phyloP scores from a whole-genome alignment of 805 yeast species.

The Ogataea nakhonphanomensis region DNA sequence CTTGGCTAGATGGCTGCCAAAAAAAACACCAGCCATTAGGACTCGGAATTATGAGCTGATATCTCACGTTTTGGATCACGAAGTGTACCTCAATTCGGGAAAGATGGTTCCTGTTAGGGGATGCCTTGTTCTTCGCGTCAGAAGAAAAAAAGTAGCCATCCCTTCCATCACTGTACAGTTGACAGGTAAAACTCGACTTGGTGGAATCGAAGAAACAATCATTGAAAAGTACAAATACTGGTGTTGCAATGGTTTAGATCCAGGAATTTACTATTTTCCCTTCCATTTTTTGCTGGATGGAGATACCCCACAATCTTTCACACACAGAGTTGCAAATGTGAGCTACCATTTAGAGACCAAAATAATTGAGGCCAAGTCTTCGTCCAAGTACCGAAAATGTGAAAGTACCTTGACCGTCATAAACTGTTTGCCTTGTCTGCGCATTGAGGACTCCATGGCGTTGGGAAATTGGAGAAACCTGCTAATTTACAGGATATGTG shows the following conservation, averaged over 20 bases:
- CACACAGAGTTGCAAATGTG: constrained; percentile 21
- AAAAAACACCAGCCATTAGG: background rate
- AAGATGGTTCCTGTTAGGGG: constrained; percentile 23
- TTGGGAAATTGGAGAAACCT: constrained; percentile 34
- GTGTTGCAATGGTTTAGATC: constrained; percentile 5
- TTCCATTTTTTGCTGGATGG: constrained; percentile 27
- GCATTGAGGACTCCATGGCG: constrained; percentile 19
- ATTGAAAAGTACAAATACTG: constrained; percentile 3
- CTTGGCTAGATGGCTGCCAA: background rate
- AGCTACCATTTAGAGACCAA: constrained; percentile 14
- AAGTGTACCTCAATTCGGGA: constrained; percentile 11
- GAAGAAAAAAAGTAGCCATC: constrained; percentile 14
- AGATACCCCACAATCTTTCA: constrained; percentile 24
- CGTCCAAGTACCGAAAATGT: constrained; percentile 7
- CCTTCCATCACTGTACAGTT: constrained; percentile 14
- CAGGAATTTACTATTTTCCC: constrained; percentile 26
- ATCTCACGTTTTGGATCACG: constrained; percentile 10
- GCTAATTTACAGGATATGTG: constrained; percentile 22
- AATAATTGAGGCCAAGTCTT: background rate
- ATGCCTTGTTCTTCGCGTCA: constrained; percentile 16
- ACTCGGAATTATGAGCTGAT: constrained; percentile 1
- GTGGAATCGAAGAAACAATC: background rate
- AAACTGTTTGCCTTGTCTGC: constrained; percentile 13
- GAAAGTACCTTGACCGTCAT: constrained; percentile 12
- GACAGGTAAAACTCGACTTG: constrained; percentile 11